Evolutionary conservation across 2,329 filamentous ascomycete species (phyloP), one percentile per base, ranked within the genome.

Genomic region (Diatrype stigma): DNA sequence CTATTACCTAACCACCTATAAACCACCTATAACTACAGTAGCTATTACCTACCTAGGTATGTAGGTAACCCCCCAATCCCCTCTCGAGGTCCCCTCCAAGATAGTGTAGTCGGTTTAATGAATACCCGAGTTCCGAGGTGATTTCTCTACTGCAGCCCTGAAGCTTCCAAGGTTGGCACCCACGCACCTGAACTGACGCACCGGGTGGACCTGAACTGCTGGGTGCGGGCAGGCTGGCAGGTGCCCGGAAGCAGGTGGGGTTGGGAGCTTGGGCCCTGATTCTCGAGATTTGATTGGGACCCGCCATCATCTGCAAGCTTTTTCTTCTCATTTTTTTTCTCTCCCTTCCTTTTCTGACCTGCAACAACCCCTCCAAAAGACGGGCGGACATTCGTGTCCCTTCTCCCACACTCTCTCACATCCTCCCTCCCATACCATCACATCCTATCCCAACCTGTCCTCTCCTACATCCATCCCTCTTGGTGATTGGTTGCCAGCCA

Each of bases 401-500:
- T 6, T 30, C 26, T 30, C 26, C 26, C 26, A 30, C 26, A 30
- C 37, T 17, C 37, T 17, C 37, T 10, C 37, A 21, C 37, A 2
- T 19, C n/a, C 7, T 17, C 37, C 11, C 37, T 16, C n/a, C 46
- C 23, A 14, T 22, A n/a, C 21, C 34, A 42, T 21, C 56, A 59
- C 54, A 56, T 57, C 57, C 59, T 60, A 54, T 56, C 63, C 58
- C 56, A 51, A 56, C 38, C 10, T 23, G 12, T 12, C 19, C 6
- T 37, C 17, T n/a, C n/a, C n/a, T n/a, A n/a, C n/a, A n/a, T n/a
- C n/a, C 5, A 30, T 30, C 26, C 26, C 37, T 19, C 37, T 40
- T 14, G 8, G 37, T 19, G n/a, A 1, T 40, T 40, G 37, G 37
- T 40, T 54, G 54, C 61, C 35, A 42, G 30, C 47, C 32, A 49